Evolutionary conservation across 2,329 filamentous ascomycete species (phyloP).

Genomic region (Sporothrix euskadiensis): DNA sequence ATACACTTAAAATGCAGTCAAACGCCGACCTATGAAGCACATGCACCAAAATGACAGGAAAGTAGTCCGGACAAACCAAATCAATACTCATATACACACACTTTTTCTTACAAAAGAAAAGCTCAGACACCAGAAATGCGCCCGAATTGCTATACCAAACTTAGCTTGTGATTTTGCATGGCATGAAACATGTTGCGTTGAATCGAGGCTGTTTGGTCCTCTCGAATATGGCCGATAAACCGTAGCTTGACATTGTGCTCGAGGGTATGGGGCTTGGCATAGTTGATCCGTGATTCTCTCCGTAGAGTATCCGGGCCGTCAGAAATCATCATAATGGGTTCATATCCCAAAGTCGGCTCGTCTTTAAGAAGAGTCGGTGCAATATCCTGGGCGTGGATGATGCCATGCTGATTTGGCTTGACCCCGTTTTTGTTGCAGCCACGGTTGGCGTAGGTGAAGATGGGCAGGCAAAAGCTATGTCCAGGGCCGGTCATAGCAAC

Average conservation of each 20-base stretch:
- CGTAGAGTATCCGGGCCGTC: constrained; percentile 49
- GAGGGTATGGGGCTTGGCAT: constrained; percentile 56
- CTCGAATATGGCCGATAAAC: constrained; percentile 50
- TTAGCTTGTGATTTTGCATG: background rate
- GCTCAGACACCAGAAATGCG: background rate
- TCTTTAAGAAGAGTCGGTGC: constrained; percentile 40
- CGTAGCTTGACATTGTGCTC: constrained; percentile 60
- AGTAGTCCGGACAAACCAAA: no score
- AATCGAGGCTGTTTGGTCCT: background rate
- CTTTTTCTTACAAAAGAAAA: no score
- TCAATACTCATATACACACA: no score
- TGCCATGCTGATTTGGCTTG: constrained; percentile 55
- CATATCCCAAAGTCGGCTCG: constrained; percentile 53
- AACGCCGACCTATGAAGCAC: no score
- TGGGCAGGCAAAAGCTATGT: constrained; percentile 60
- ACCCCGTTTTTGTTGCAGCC: constrained; percentile 56
- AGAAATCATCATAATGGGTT: constrained; percentile 49
- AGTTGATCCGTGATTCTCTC: constrained; percentile 57
- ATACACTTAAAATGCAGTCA: no score
- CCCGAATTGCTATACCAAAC: background rate
- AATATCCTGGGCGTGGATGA: constrained; percentile 46
- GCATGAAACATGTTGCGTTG: background rate
- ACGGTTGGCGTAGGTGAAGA: constrained; percentile 56
- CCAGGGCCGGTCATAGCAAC: constrained; percentile 54
- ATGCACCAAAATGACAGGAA: no score